Evolutionary conservation across 768 basidiomycete genomes (phyloP).

Genomic region (Suillus subluteus): DNA sequence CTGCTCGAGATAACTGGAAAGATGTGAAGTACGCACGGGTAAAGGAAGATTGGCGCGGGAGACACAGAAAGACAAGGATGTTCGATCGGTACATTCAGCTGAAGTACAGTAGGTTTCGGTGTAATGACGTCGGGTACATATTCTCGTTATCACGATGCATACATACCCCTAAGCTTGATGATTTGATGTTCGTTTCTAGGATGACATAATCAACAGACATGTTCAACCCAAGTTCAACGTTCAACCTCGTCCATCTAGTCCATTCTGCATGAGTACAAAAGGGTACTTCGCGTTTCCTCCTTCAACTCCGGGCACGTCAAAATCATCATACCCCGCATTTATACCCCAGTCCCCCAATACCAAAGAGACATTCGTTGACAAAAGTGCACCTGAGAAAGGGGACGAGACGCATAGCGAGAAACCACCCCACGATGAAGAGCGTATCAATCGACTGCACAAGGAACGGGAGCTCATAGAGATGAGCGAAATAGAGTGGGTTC

Average conservation of each 20-base stretch:
- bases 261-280: constrained; percentile 3
- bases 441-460: constrained; percentile 25
- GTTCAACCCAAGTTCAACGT: too few species aligned
- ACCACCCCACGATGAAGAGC: constrained; percentile 18
- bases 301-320: neutral
- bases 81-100: neutral
- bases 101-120: neutral
- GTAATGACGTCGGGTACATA: neutral
- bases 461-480: constrained; percentile 47
- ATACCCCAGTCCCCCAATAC: neutral
- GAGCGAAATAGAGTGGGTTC: constrained; percentile 64
- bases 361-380: neutral
- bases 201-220: neutral
- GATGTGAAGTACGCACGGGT: constrained; percentile 67
- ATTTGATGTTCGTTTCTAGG: neutral
- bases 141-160: neutral
- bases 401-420: constrained; percentile 10
- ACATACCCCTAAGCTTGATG: neutral
- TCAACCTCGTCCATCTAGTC: neutral
- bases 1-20: constrained; percentile 60
- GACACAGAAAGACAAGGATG: constrained; percentile 31
- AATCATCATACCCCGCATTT: neutral
- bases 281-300: constrained; percentile 11
- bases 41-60: constrained; percentile 77
- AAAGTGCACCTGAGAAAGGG: neutral